phyloP scores from a whole-genome alignment of 2,329 filamentous ascomycete genomes.

The Aspergillus spinulosporus region DNA sequence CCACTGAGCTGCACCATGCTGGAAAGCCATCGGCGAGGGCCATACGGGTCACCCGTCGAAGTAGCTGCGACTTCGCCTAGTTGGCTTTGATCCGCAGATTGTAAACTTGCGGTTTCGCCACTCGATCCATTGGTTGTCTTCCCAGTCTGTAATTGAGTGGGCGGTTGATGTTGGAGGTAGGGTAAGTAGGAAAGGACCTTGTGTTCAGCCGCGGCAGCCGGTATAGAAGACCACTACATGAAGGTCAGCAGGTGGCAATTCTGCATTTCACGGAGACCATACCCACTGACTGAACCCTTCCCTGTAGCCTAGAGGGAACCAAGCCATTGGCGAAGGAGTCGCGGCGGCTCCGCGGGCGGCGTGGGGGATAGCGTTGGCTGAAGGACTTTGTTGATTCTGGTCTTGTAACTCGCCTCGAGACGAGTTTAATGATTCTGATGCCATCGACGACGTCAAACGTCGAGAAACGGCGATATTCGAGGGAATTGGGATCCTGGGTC shows the following conservation, averaged over 20 bases:
- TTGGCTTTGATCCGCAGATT: constrained; percentile 39
- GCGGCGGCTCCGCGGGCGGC: constrained; percentile 34
- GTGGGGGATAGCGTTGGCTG: constrained; percentile 30
- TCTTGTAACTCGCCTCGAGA: constrained; percentile 31
- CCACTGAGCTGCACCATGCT: constrained; percentile 81
- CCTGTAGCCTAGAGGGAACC: constrained; percentile 87
- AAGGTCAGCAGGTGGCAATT: constrained; percentile 8
- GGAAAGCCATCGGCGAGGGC: constrained; percentile 81
- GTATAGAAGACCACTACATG: constrained; percentile 76
- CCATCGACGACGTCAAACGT: constrained; percentile 34
- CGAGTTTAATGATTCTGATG: constrained; percentile 38
- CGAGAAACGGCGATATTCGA: constrained; percentile 17
- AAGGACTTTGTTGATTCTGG: constrained; percentile 22
- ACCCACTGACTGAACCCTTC: constrained; percentile 92
- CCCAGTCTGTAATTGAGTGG: constrained; percentile 65
- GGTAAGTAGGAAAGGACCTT: constrained; percentile 84
- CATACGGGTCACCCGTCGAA: constrained; percentile 70
- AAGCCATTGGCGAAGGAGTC: constrained; percentile 41
- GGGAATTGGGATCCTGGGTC: constrained; percentile 24
- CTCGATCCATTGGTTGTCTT: constrained; percentile 33
- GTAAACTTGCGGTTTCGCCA: constrained; percentile 33
- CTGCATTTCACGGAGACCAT: constrained; percentile 37
- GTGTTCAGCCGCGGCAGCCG: constrained; percentile 81
- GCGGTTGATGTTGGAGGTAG: constrained; percentile 68
- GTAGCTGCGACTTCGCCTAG: constrained; percentile 49